phyloP scores from a whole-genome alignment of 768 basidiomycete species.

The Tricholoma furcatifolium region DNA sequence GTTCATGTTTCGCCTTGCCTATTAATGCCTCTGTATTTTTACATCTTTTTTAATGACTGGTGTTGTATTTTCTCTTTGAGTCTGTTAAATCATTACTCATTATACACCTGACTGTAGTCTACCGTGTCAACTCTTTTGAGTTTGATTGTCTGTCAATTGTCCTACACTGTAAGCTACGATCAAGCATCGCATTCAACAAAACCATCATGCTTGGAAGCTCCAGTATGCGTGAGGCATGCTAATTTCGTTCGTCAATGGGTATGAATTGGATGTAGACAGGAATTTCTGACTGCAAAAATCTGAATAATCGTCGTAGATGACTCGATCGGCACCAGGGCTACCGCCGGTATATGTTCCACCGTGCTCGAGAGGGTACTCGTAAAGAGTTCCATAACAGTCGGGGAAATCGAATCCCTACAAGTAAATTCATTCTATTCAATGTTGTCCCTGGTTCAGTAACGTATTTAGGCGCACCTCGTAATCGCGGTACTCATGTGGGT shows the following conservation, averaged over 20 bases:
- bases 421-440: background rate
- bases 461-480: constrained; percentile 19
- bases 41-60: constrained; percentile 3
- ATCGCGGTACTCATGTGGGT: constrained; percentile 25
- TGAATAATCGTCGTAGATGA: constrained; percentile 24
- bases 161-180: background rate
- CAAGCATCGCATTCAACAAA: constrained; percentile 25
- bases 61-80: constrained; percentile 18
- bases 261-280: background rate
- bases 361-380: constrained; percentile 24
- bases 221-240: constrained; percentile 30
- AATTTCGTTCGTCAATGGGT: background rate
- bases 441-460: background rate
- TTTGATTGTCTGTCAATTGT: background rate
- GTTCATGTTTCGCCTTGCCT: constrained; percentile 84
- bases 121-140: background rate
- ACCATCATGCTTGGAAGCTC: constrained; percentile 22
- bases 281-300: constrained; percentile 24
- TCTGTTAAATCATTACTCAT: background rate
- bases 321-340: constrained; percentile 29
- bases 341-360: constrained; percentile 22
- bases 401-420: constrained; percentile 25
- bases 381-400: constrained; percentile 22
- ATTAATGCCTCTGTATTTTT: constrained; percentile 22
- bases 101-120: background rate